Conservation (phyloP, 208 protist genomes). For the Leptomonas pyrrhocoris region DNA sequence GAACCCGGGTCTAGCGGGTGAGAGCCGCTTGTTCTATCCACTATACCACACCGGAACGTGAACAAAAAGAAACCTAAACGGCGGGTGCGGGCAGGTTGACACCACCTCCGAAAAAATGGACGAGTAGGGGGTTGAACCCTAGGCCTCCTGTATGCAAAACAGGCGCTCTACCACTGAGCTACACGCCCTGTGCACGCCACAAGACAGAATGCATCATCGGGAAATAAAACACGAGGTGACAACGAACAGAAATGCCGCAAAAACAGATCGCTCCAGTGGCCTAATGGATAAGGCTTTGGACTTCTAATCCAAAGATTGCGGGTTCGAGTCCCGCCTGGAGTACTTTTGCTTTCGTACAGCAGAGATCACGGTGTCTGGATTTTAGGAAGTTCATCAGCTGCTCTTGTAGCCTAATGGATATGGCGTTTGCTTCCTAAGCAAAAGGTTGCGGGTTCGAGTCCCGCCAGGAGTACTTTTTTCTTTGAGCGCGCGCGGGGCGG, state of each 20-base stretch:
- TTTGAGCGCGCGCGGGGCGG: conserved; percentile 3
- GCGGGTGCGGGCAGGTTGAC: no score
- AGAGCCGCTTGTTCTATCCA: conserved; percentile 94
- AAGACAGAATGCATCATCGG: no score
- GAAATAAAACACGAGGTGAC: no score
- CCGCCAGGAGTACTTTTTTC: conserved; percentile 80
- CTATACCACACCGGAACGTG: conserved; percentile 89
- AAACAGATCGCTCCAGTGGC: conserved; percentile 77
- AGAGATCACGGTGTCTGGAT: no score
- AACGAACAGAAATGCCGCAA: no score
- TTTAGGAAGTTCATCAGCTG: neutral
- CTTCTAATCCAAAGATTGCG: conserved; percentile 92
- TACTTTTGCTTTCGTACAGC: conserved; percentile 53
- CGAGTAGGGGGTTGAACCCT: conserved; percentile 86
- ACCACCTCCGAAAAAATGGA: conserved; percentile 66
- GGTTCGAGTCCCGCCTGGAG: conserved; percentile 90
- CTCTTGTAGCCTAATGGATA: conserved; percentile 78
- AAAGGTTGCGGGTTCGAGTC: conserved; percentile 92
- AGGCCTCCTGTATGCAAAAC: conserved; percentile 87
- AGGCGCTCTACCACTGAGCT: conserved; percentile 91
- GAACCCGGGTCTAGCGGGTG: conserved; percentile 94
- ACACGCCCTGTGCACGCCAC: no score
- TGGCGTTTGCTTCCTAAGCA: conserved; percentile 90
- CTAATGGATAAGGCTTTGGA: conserved; percentile 92
- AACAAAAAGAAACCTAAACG: neutral